Percentiles rank a stretch among this genome's conserved stretches.
Evolutionary conservation across 495 filamentous ascomycete species (phyloP).

Genomic region (Podospora australis): DNA sequence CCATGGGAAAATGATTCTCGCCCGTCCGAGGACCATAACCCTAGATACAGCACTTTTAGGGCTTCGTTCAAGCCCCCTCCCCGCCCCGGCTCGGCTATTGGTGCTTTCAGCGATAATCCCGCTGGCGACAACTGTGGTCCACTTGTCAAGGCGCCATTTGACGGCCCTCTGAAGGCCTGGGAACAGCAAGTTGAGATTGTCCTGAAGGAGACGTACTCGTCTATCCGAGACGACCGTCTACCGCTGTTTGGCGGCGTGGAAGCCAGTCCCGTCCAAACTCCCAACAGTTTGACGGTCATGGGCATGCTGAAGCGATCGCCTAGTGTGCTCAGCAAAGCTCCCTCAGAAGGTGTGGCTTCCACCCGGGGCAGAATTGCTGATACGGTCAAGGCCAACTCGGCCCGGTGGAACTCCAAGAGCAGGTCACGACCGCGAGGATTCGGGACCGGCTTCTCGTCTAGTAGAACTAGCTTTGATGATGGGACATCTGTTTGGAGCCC

Average conservation of each 20-base stretch:
- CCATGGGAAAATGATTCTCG: constrained; percentile 21
- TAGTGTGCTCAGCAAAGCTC: constrained; percentile 85
- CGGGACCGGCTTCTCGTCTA: constrained; percentile 81
- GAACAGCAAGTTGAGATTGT: constrained; percentile 83
- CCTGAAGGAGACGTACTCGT: constrained; percentile 85
- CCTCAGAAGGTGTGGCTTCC: constrained; percentile 65
- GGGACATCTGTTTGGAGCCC: constrained; percentile 87
- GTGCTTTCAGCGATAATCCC: constrained; percentile 23
- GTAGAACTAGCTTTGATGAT: constrained; percentile 89
- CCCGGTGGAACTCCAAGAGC: constrained; percentile 76
- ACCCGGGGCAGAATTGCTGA: constrained; percentile 65
- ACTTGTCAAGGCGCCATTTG: constrained; percentile 74
- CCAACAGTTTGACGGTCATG: constrained; percentile 50
- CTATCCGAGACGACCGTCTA: constrained; percentile 76
- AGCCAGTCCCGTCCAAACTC: constrained; percentile 37
- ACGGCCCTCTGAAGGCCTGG: constrained; percentile 74
- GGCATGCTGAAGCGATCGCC: constrained; percentile 74
- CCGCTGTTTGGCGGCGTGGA: constrained; percentile 67
- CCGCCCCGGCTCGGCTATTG: constrained; percentile 38
- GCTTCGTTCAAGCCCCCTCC: constrained; percentile 43
- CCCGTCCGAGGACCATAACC: constrained; percentile 39
- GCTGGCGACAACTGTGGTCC: constrained; percentile 46
- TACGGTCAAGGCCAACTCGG: constrained; percentile 50
- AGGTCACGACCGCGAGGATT: constrained; percentile 77
- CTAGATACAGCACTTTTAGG: constrained; percentile 32